phyloP scores from a whole-genome alignment of 2,329 filamentous ascomycete genomes.

The Aspergillus fischeri region DNA sequence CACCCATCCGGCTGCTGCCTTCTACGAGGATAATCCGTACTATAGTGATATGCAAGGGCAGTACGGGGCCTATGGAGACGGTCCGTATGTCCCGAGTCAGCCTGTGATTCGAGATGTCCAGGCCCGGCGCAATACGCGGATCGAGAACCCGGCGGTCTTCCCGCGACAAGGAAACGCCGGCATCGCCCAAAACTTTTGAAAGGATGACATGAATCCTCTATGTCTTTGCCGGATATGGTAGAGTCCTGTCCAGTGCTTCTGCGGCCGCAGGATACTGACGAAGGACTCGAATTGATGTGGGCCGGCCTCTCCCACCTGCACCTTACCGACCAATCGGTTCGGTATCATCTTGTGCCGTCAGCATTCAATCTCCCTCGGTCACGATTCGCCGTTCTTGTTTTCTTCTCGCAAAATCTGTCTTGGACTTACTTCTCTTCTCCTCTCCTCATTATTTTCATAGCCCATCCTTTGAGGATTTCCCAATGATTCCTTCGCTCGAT shows the following conservation, averaged over 20 bases:
- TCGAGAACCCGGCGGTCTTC: conserved; percentile 84
- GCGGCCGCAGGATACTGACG: neutral
- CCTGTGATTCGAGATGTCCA: conserved; percentile 92
- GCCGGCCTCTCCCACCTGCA: neutral
- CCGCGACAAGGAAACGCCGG: conserved; percentile 87
- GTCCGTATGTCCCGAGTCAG: conserved; percentile 53
- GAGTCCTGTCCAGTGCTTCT: neutral
- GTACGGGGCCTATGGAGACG: conserved; percentile 53
- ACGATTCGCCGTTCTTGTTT: neutral
- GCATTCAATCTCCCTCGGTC: neutral
- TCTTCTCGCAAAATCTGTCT: neutral
- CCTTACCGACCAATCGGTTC: neutral
- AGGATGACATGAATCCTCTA: neutral
- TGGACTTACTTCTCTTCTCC: neutral
- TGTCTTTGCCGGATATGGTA: neutral
- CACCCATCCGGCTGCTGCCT: conserved; percentile 45
- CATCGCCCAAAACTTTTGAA: conserved; percentile 93
- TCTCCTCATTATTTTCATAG: neutral
- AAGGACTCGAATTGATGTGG: neutral
- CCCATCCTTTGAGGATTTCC: neutral
- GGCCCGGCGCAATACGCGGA: conserved; percentile 86
- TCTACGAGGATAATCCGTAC: conserved; percentile 55
- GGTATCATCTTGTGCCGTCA: neutral
- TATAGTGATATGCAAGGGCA: conserved; percentile 44
- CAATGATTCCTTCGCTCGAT: neutral